Base-by-base conservation (phyloP, 2,329 filamentous ascomycete genomes). In the Pyrenochaeta sp. region DNA sequence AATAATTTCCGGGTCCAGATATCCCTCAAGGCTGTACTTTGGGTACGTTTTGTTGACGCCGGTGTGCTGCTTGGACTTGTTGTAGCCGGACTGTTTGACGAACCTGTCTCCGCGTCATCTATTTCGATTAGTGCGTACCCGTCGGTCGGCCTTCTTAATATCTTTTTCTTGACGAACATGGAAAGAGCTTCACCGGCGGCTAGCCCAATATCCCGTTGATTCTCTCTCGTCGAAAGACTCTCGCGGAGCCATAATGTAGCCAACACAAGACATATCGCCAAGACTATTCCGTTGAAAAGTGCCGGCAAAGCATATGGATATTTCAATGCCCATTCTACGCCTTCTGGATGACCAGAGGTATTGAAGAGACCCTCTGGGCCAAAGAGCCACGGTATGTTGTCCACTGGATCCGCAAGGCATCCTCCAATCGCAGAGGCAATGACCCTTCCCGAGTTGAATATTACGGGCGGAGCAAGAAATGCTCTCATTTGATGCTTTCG, bases 301-400 rank as follows among this genome's bases (percentile, higher is more conserved):
- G 86, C 87, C 0, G 87, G 86, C 34, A 89, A 70, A 1, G 84
- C 84, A 69, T 85, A 89, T 0, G 86, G 86, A 68, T 83, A 89
- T 34, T 74, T 66, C n/a, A 73, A 70, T 71, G 86, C 80, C 83
- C 86, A 87, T 54, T 74, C 71, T 3, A 83, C 84, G 0, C 82
- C 83, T 31, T 76, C 51, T 93, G 82, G 55, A 41, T 77, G 68
- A 0, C 77, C 76, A 1, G 79, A 77, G 22, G 87, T 66, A 2
- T 78, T 59, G 1, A 82, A 81, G 1, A 4, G 83, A 83, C 1
- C 92, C 89, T 75, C 77, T 3, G 81, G 77, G 1, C 83, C 84
- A 60, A 89, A 89, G 1, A 86, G 45, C 0, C 65, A 63, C 0
- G 85, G 85, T 54, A 87, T 78, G 6, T 74, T 84, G 8, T 74